Evolutionary conservation across 768 basidiomycete species (phyloP), one percentile per base, ranked within the genome.

Genomic region (Russula dissimulans): DNA sequence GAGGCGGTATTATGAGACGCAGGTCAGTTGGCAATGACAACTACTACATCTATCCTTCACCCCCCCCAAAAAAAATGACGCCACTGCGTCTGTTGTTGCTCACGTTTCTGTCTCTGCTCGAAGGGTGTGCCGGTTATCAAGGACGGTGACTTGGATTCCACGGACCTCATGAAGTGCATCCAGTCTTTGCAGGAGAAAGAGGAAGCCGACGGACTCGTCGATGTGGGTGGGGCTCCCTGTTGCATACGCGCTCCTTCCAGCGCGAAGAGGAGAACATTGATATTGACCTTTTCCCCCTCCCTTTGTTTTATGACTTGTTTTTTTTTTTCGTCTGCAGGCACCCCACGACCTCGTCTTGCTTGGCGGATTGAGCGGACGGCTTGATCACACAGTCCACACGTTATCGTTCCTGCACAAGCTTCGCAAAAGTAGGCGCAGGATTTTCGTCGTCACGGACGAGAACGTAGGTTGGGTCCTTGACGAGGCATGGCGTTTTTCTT

Each of bases 81-180:
- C 10, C 10, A 7, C 1, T 5, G 34, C 10, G 34, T 36, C 17
- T 22, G 4, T 45, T 5, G 5, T 56, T 26, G 31, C 54, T 49
- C 54, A 62, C 39, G 7, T 22, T 1, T 11, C 39, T 54, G 12
- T 38, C 52, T 22, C 12, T 49, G 48, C 12, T 34, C 34, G 18
- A 43, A 94, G 91, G 85, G 81, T 36, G 88, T 97, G 3, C 69
- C 72, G 0, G 74, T 95, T 41, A 68, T 83, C 0, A 72, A 82
- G 54, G 95, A 97, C 67, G 64, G 74, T 0, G 83, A 88, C 69
- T 86, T 92, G 69, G 72, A 91, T 68, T 81, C 91, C n/a, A 98
- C 95, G 0, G 97, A 99, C 70, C 79, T 99, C 59, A 92, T 91
- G 87, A 99, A 99, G 73, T 98, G 94, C 67, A 73, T 98, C 2